These are phyloP conservation scores for Phylloporus scabripes DNA, from an alignment of 768 basidiomycete genomes.

Conservation along the genomic window DNA sequence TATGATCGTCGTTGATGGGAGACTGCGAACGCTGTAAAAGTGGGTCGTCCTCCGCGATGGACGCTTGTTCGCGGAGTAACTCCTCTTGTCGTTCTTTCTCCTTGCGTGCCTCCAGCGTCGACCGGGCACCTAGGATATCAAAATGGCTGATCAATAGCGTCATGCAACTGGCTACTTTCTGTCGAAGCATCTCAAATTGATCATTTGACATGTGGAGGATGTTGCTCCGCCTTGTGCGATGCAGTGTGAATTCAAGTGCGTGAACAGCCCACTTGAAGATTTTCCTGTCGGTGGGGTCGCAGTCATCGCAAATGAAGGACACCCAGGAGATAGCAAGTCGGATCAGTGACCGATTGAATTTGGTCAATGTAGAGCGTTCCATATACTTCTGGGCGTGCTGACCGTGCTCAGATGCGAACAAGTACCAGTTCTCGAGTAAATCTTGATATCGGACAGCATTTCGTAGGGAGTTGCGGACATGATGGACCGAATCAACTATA, in stretches of 20 bases:
- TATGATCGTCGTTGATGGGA: conserved; percentile 34
- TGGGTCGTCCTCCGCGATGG: conserved; percentile 37
- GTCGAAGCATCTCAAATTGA: conserved; percentile 86
- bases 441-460: conserved; percentile 69
- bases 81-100: conserved; percentile 85
- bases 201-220: conserved; percentile 84
- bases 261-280: conserved; percentile 99
- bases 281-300: conserved; percentile 90
- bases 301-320: conserved; percentile 96
- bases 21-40: conserved; percentile 35
- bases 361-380: conserved; percentile 62
- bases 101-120: conserved; percentile 78
- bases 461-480: conserved; percentile 66
- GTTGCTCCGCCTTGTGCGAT: conserved; percentile 80
- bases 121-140: conserved; percentile 93
- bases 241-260: conserved; percentile 87
- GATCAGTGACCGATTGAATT: conserved; percentile 81
- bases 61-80: conserved; percentile 48
- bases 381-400: conserved; percentile 85
- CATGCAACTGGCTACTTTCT: conserved; percentile 94
- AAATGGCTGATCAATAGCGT: conserved; percentile 96
- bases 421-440: conserved; percentile 87
- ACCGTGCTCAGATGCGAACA: conserved; percentile 95
- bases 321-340: conserved; percentile 96
- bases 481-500: conserved; percentile 87